Evolutionary conservation across 768 basidiomycete genomes (phyloP).

Genomic region (Rhodocollybia butyracea): DNA sequence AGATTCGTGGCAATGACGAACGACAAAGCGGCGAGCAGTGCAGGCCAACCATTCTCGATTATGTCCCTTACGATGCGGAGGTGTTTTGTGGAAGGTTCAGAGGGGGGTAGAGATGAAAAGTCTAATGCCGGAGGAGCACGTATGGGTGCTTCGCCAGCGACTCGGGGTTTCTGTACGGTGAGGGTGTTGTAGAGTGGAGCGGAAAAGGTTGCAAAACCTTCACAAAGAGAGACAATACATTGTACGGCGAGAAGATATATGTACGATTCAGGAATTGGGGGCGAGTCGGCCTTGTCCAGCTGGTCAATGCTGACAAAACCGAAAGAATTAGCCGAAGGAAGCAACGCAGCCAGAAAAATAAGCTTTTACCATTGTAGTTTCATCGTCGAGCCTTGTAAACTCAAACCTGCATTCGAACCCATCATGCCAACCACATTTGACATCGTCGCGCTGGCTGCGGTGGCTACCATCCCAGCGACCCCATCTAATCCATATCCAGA

Average conservation of each 20-base stretch:
- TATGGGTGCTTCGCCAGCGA: constrained; percentile 60
- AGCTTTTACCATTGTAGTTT: constrained; percentile 91
- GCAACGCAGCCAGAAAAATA: too few relatives aligned
- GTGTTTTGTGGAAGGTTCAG: constrained; percentile 51
- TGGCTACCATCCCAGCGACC: constrained; percentile 68
- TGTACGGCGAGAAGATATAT: constrained; percentile 90
- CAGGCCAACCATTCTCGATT: constrained; percentile 89
- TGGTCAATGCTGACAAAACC: constrained; percentile 81
- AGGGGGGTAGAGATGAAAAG: constrained; percentile 44
- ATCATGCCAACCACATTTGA: constrained; percentile 88
- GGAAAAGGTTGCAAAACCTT: constrained; percentile 75
- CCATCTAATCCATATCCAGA: constrained; percentile 54
- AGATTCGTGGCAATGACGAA: constrained; percentile 89
- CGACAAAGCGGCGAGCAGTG: constrained; percentile 84
- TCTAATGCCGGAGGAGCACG: constrained; percentile 76
- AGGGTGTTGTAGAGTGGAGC: constrained; percentile 74
- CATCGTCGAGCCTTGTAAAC: constrained; percentile 73
- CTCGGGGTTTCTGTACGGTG: constrained; percentile 60
- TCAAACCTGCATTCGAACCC: constrained; percentile 64
- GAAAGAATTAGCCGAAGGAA: constrained; percentile 1
- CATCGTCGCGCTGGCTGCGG: constrained; percentile 78
- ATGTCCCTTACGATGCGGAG: constrained; percentile 69
- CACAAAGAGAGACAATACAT: constrained; percentile 80
- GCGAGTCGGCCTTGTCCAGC: constrained; percentile 94
- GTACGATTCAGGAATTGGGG: constrained; percentile 90